phyloP scores from a whole-genome alignment of 257 asterid species.

The Salvia hispanica region DNA sequence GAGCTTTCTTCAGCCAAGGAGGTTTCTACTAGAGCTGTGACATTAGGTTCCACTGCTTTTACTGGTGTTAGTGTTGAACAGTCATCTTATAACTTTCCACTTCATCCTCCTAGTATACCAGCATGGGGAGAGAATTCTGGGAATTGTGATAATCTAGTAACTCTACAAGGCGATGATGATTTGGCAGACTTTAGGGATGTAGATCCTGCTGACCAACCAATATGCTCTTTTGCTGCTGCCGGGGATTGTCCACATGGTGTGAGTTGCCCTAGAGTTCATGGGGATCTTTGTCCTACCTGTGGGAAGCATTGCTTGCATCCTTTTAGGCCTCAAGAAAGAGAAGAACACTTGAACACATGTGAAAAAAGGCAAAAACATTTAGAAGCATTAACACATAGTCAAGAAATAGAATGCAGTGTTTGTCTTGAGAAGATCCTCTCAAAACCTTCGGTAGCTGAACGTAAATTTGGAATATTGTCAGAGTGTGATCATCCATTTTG shows the following conservation, averaged over 20 bases:
- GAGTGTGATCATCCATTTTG: constrained; percentile 97
- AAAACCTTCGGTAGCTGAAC: constrained; percentile 69
- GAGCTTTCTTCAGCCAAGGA: constrained; percentile 34
- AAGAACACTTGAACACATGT: constrained; percentile 75
- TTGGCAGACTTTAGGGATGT: constrained; percentile 38
- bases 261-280: constrained; percentile 77
- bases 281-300: constrained; percentile 79
- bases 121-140: constrained; percentile 54
- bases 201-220: constrained; percentile 68
- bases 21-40: constrained; percentile 26
- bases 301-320: constrained; percentile 89
- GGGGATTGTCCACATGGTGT: constrained; percentile 87
- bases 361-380: constrained; percentile 72
- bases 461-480: constrained; percentile 88
- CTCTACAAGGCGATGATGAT: constrained; percentile 44
- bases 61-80: constrained; percentile 34
- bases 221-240: constrained; percentile 92
- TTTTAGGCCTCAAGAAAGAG: constrained; percentile 81
- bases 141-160: constrained; percentile 21
- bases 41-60: constrained; percentile 31
- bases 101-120: constrained; percentile 36
- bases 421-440: constrained; percentile 90
- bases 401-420: constrained; percentile 91
- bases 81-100: constrained; percentile 41
- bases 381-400: constrained; percentile 74